Conservation (phyloP, 2,329 filamentous ascomycete species). For the Clarireedia hainanense region DNA sequence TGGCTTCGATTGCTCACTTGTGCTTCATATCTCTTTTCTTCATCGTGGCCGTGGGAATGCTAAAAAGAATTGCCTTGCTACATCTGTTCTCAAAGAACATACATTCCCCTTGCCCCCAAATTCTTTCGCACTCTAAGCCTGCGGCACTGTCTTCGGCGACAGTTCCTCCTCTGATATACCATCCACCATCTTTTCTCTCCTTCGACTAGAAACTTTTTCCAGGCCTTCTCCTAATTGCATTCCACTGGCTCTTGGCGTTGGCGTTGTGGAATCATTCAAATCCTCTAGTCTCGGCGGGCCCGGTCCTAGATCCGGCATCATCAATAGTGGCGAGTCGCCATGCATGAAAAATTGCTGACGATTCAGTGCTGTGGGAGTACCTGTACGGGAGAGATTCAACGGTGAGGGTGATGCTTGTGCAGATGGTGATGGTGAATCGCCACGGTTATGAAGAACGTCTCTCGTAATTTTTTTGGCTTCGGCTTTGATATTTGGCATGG, state of each 20-base stretch:
- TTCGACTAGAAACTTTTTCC: neutral
- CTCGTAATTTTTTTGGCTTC: conserved; percentile 20
- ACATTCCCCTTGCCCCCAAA: neutral
- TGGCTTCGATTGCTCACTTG: no score
- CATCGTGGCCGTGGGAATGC: no score
- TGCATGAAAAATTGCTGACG: no score
- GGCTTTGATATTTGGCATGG: conserved; percentile 20
- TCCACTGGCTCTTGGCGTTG: no score
- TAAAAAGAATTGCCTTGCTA: neutral
- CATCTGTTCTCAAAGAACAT: neutral
- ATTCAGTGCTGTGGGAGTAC: neutral
- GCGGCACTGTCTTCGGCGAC: conserved; percentile 1
- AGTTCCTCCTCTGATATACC: neutral
- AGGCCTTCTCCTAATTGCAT: neutral
- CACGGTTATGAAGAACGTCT: conserved; percentile 15
- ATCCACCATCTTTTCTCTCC: no score
- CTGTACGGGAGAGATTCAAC: neutral
- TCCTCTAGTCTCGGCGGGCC: no score
- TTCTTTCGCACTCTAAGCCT: neutral
- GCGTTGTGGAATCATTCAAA: no score
- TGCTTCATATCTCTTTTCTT: no score
- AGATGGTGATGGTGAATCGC: neutral
- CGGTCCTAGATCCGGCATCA: no score
- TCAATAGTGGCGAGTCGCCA: no score
- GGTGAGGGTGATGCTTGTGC: neutral